These are phyloP conservation scores for Camelina neglecta DNA, from an alignment of 345 rosid genomes.

Conservation along the genomic window DNA sequence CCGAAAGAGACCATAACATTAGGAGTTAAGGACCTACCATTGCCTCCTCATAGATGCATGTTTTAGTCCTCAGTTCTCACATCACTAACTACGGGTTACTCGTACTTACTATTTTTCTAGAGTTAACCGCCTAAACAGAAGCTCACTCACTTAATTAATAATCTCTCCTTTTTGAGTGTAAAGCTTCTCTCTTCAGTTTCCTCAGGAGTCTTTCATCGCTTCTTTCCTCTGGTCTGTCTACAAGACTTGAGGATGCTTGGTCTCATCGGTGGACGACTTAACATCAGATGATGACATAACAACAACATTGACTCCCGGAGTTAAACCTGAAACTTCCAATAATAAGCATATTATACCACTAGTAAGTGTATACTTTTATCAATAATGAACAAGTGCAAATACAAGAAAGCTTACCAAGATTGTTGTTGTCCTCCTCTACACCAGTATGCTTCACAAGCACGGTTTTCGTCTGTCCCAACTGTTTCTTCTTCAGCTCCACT, in stretches of 20 bases:
- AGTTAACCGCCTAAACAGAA: neutral
- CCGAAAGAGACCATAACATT: neutral
- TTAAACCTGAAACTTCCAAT: slow-evolving; percentile 14
- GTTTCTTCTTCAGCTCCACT: neutral
- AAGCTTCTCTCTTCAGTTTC: slow-evolving; percentile 8
- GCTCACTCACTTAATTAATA: neutral
- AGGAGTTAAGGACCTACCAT: no score
- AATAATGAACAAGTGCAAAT: neutral
- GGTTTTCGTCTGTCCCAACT: neutral
- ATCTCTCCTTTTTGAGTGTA: neutral
- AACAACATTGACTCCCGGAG: neutral
- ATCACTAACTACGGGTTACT: neutral
- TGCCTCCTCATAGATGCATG: no score
- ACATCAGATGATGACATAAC: slow-evolving; percentile 8
- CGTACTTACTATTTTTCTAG: neutral
- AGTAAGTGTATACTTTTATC: neutral
- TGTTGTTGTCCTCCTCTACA: neutral
- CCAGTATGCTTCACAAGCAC: slow-evolving; percentile 7
- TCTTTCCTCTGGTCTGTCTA: slow-evolving; percentile 16
- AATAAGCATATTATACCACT: neutral
- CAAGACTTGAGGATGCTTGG: slow-evolving; percentile 10
- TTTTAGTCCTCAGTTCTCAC: no score
- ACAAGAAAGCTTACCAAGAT: slow-evolving; percentile 2
- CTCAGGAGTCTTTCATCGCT: neutral
- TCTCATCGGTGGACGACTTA: neutral